Conservation (phyloP, 495 filamentous ascomycete species). For the Xylaria scruposa region DNA sequence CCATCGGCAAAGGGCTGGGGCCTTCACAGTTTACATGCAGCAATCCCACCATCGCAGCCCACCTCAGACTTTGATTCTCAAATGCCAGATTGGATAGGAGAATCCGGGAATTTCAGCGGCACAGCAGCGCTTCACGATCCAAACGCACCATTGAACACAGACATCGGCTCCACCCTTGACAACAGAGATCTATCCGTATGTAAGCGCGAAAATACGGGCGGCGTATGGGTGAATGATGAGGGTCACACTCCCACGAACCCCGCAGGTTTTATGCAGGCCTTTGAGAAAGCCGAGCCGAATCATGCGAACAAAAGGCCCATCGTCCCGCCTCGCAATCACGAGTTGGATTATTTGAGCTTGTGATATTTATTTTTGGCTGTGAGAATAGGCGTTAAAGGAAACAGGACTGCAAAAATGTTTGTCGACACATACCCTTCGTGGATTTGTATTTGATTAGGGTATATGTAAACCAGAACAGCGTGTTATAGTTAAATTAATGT, state of each 20-base stretch:
- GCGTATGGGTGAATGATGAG: constrained; percentile 16
- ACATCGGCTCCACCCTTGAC: not conserved
- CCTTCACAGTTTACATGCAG: constrained; percentile 25
- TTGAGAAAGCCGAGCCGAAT: not conserved
- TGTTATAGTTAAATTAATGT: not conserved
- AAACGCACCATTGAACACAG: constrained; percentile 8
- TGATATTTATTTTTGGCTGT: constrained; percentile 10
- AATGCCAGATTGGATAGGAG: constrained; percentile 24
- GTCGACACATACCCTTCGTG: constrained; percentile 11
- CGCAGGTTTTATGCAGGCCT: constrained; percentile 14
- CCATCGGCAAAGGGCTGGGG: constrained; percentile 28
- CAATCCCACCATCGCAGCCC: not conserved
- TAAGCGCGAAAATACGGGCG: constrained; percentile 13
- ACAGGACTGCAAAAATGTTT: not conserved
- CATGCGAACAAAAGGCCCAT: not conserved
- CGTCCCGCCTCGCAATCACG: constrained; percentile 30
- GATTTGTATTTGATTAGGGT: not conserved
- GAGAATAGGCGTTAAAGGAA: not conserved
- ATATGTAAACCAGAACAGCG: not conserved
- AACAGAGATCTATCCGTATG: not conserved
- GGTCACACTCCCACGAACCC: constrained; percentile 5
- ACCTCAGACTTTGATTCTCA: constrained; percentile 15
- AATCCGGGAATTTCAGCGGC: not conserved
- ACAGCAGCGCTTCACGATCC: constrained; percentile 9
- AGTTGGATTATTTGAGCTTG: constrained; percentile 39